phyloP scores from a whole-genome alignment of 139 green algal genomes.

The Deuterostichococcus epilithicus region DNA sequence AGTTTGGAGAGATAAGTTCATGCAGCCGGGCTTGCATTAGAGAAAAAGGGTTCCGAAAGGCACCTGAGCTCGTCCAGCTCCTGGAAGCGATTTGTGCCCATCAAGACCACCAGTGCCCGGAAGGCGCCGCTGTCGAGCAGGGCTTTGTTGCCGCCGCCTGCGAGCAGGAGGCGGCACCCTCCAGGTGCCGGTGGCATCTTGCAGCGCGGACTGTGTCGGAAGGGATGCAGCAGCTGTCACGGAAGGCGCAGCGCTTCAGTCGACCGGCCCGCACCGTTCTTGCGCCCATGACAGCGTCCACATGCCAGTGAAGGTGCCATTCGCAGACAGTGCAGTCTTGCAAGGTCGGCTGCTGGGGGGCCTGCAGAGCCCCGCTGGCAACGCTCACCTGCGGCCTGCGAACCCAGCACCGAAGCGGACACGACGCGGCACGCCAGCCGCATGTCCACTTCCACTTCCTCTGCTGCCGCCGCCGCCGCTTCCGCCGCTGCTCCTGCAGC shows the following conservation, averaged over 20 bases:
- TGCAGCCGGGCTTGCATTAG: no score
- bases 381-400: not conserved
- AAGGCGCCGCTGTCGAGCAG: constrained; percentile 17
- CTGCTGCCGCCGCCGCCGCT: not conserved
- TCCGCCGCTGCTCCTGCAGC: not conserved
- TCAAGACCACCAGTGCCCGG: constrained; percentile 24
- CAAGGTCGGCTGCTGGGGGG: no score
- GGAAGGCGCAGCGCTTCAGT: no score
- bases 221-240: no score
- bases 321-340: no score
- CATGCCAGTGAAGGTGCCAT: no score
- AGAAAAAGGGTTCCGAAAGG: no score
- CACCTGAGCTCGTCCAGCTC: not conserved
- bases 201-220: no score
- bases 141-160: constrained; percentile 11
- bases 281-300: no score
- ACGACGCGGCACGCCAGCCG: constrained; percentile 1
- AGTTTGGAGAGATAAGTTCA: no score
- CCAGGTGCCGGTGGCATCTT: no score
- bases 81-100: not conserved
- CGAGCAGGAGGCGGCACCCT: not conserved
- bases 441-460: not conserved
- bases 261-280: no score
- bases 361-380: not conserved
- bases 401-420: not conserved